Percentiles rank a stretch among this genome's conserved stretches.
These are phyloP conservation scores for Trichophyton rubrum DNA, from an alignment of 2,329 filamentous ascomycete genomes.

Conservation along the genomic window DNA sequence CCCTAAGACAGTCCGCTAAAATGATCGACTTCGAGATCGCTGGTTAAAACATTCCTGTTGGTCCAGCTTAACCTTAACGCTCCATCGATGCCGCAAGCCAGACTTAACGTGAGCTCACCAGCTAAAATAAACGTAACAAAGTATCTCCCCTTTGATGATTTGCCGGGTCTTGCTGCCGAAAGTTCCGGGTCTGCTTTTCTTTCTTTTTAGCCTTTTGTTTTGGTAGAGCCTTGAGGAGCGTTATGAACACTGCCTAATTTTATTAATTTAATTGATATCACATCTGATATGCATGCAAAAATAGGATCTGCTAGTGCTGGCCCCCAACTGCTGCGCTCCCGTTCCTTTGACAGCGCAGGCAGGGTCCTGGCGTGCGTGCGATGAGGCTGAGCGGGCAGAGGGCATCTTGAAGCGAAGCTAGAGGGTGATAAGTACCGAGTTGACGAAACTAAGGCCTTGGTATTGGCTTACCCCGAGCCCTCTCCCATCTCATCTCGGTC, in stretches of 20 bases:
- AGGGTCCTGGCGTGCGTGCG: background rate
- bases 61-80: background rate
- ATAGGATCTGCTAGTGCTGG: background rate
- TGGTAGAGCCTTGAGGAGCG: background rate
- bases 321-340: background rate
- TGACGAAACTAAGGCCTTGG: background rate
- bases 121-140: too few relatives aligned
- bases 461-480: background rate
- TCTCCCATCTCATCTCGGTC: too few relatives aligned
- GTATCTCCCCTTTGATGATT: background rate
- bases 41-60: background rate
- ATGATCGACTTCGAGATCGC: constrained; percentile 1
- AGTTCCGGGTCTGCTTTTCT: background rate
- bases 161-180: background rate
- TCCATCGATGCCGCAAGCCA: too few relatives aligned
- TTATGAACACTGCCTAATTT: too few relatives aligned
- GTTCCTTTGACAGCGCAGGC: background rate
- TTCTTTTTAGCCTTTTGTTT: background rate
- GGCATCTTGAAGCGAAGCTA: background rate
- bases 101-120: too few relatives aligned
- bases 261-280: background rate
- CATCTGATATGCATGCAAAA: background rate
- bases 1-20: background rate
- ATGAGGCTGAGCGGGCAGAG: background rate
- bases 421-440: background rate